Percentiles rank a stretch among this genome's conserved stretches.
phyloP scores from a whole-genome alignment of 148 eudicot genomes.

The Nepenthes gracilis region DNA sequence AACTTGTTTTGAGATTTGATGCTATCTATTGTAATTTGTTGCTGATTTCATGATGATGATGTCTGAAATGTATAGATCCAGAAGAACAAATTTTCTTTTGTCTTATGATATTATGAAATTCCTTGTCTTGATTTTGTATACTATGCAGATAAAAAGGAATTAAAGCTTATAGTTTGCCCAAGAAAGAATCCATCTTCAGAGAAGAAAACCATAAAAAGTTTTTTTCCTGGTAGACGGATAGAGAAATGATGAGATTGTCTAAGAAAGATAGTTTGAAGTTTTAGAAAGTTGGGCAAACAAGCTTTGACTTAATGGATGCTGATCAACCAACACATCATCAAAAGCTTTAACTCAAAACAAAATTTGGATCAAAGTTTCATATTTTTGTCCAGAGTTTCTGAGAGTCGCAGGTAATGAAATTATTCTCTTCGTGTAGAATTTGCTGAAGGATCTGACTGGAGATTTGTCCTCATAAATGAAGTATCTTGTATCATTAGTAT shows the following conservation, averaged over 20 bases:
- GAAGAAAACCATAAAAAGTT: constrained; percentile 24
- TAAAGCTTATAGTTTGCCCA: constrained; percentile 78
- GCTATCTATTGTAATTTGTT: too few species aligned
- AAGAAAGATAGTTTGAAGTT: neutral
- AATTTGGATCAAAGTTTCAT: neutral
- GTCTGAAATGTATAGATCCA: neutral
- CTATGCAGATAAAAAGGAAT: constrained; percentile 78
- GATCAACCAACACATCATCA: neutral
- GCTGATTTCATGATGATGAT: neutral
- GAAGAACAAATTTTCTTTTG: neutral
- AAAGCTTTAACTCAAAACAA: neutral
- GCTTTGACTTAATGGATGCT: neutral
- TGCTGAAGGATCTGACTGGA: neutral
- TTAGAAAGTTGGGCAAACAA: constrained; percentile 2
- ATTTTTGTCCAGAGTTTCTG: neutral
- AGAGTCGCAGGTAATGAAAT: neutral
- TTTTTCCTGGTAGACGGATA: neutral
- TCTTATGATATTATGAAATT: constrained; percentile 17
- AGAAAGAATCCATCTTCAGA: constrained; percentile 51
- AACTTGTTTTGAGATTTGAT: too few species aligned
- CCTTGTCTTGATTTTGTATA: constrained; percentile 41
- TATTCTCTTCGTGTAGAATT: neutral
- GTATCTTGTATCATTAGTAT: neutral
- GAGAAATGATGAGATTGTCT: neutral
- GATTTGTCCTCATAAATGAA: neutral